Evolutionary conservation across 176 grass and related monocot species (phyloP).

Genomic region (Leersia perrieri): DNA sequence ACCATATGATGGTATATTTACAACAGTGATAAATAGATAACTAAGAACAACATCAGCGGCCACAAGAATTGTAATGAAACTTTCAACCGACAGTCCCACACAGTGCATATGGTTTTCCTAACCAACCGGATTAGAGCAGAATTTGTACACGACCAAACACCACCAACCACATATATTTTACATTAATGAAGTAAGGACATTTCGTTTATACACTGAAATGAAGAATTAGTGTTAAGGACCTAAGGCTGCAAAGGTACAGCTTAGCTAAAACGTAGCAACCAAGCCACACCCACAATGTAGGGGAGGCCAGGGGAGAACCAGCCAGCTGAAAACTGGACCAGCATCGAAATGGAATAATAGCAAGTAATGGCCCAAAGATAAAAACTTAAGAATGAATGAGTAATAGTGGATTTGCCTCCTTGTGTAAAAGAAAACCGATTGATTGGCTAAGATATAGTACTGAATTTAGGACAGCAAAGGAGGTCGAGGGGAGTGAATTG

Average conservation of each 20-base stretch:
- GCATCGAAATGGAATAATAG: not conserved
- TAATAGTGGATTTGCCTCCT: not conserved
- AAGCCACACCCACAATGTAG: not conserved
- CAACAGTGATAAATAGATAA: not conserved
- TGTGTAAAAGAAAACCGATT: too few species aligned
- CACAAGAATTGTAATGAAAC: not conserved
- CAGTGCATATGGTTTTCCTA: not conserved
- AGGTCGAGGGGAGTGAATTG: not conserved
- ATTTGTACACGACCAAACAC: constrained; percentile 21
- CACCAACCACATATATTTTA: constrained; percentile 14
- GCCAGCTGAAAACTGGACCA: not conserved
- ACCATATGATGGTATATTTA: not conserved
- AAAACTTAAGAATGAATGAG: not conserved
- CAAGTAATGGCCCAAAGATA: not conserved
- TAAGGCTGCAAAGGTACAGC: not conserved
- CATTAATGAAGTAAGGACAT: not conserved
- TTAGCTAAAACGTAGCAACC: not conserved
- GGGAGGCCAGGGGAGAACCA: constrained; percentile 20
- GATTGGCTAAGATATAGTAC: not conserved
- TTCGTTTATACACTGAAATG: not conserved
- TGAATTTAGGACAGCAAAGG: not conserved
- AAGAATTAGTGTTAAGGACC: not conserved
- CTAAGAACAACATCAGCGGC: constrained; percentile 13
- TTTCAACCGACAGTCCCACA: constrained; percentile 5
- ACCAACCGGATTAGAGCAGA: constrained; percentile 16